Evolutionary conservation across 176 grass and related monocot genomes (phyloP).

Genomic region (Eleusine coracana): DNA sequence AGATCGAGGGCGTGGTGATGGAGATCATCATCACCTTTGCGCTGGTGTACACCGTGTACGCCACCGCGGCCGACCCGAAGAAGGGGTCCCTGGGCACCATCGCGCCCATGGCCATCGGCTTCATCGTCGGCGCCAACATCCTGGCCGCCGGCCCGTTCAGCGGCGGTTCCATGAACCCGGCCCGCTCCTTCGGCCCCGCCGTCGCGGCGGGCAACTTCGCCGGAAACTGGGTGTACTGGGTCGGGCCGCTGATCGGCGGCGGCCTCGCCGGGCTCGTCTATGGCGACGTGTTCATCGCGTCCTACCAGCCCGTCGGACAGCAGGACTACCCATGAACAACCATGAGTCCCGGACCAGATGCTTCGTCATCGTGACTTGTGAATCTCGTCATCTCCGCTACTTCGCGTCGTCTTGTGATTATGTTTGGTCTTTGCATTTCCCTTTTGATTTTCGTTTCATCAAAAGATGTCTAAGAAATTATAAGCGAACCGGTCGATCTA

Average conservation of each 20-base stretch:
- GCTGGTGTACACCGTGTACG: conserved; percentile 94
- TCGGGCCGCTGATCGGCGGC: conserved; percentile 81
- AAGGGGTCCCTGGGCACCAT: conserved; percentile 75
- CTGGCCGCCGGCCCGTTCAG: conserved; percentile 80
- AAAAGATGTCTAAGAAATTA: neutral
- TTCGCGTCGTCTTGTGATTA: conserved; percentile 5
- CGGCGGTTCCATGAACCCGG: conserved; percentile 92
- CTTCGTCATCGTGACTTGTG: neutral
- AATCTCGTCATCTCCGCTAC: neutral
- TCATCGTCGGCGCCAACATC: conserved; percentile 95
- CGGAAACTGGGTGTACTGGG: conserved; percentile 94
- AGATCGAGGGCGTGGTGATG: conserved; percentile 79
- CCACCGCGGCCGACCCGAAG: conserved; percentile 89
- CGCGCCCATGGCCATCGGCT: conserved; percentile 84
- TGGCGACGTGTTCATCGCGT: conserved; percentile 78
- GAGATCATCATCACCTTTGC: conserved; percentile 85
- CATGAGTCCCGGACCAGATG: neutral
- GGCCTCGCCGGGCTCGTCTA: conserved; percentile 77
- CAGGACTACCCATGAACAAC: conserved; percentile 57
- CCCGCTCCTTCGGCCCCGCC: conserved; percentile 82
- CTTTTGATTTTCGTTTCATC: neutral
- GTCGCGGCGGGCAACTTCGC: conserved; percentile 76
- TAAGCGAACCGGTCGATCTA: conserved; percentile 11
- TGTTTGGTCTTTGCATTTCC: conserved; percentile 20
- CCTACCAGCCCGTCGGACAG: conserved; percentile 59